Evolutionary conservation across 129 eudicot genomes (phyloP), one percentile per base, ranked within the genome.

Genomic region (Smallanthus sonchifolius): DNA sequence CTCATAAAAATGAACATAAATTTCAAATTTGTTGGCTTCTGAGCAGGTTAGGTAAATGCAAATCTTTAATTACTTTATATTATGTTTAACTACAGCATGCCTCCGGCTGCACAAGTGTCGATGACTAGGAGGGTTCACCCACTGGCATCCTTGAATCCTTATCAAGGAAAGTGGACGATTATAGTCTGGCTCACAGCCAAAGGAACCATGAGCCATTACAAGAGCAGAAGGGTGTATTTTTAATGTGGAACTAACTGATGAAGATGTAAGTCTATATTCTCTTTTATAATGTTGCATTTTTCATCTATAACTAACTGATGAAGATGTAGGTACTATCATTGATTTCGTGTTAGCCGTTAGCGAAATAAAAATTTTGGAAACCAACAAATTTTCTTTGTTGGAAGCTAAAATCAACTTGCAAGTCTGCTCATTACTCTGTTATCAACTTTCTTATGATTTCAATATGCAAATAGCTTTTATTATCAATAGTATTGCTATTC

Each of bases 121-220:
- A 94, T 94, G 92, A 86, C 97, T 1, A 56, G 97, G 14, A 79
- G 96, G 73, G 87, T 94, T 67, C 91, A 88, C 51, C 99, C 99
- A 63, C 80, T 94, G 94, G n/a, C 88, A 49, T 94, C 99, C 13
- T 81, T 94, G 75, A 88, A 94, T 60, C 99, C 99, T 61, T 94
- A 94, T 48, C 96, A 88, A 84, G 97, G 97, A 49, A 94, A 88
- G 55, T 94, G 97, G 97, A 91, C 96, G n/a, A 94, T 94, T 38
- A 88, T 91, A 74, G 97, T 94, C 51, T 80, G 96, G 5, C 82
- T 91, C 4, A 91, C 99, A 8, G 69, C 86, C 36, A 94, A 94
- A 72, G 99, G 97, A 67, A 84, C 47, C 61, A 81, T 94, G 94
- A 77, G 96, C 5, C 40, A 74, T 51, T 94, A 88, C 76, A 94